These are phyloP conservation scores for Andrographis paniculata DNA, from an alignment of 305 asterid species.

Conservation along the genomic window DNA sequence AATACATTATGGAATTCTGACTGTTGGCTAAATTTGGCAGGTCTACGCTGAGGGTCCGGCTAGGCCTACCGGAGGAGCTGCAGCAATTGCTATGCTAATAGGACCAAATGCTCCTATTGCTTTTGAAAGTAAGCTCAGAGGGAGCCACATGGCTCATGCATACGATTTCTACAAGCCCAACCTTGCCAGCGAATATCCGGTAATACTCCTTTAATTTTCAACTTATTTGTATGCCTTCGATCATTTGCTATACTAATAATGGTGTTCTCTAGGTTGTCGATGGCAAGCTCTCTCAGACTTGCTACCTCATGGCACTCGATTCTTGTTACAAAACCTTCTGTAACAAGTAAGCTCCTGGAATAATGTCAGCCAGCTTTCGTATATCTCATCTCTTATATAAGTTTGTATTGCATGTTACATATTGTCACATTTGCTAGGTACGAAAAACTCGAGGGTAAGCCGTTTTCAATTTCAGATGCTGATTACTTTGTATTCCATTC, in stretches of 20 bases:
- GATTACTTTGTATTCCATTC: constrained; percentile 68
- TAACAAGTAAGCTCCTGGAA: constrained; percentile 42
- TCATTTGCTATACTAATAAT: constrained; percentile 13
- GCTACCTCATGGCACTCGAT: constrained; percentile 98
- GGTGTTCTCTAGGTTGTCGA: constrained; percentile 70
- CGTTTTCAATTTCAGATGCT: constrained; percentile 51
- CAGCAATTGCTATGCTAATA: constrained; percentile 90
- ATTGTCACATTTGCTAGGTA: constrained; percentile 32
- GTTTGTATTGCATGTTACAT: constrained; percentile 17
- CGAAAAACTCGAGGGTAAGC: constrained; percentile 58
- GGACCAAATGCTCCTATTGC: constrained; percentile 97
- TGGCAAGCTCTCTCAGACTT: constrained; percentile 98
- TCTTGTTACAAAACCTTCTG: constrained; percentile 75
- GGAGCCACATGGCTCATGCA: constrained; percentile 93
- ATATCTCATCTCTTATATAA: not conserved
- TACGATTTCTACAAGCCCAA: constrained; percentile 98
- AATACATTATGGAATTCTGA: constrained; percentile 10
- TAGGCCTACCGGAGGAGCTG: constrained; percentile 99
- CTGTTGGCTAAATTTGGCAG: constrained; percentile 30
- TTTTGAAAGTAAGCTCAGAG: constrained; percentile 94
- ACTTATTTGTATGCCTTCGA: constrained; percentile 9
- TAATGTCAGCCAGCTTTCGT: constrained; percentile 7
- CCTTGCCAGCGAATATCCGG: constrained; percentile 99
- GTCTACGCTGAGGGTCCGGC: constrained; percentile 99
- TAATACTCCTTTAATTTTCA: constrained; percentile 25